These are phyloP conservation scores for Shiraia sp. DNA, from an alignment of 2,329 filamentous ascomycete genomes.

Conservation along the genomic window DNA sequence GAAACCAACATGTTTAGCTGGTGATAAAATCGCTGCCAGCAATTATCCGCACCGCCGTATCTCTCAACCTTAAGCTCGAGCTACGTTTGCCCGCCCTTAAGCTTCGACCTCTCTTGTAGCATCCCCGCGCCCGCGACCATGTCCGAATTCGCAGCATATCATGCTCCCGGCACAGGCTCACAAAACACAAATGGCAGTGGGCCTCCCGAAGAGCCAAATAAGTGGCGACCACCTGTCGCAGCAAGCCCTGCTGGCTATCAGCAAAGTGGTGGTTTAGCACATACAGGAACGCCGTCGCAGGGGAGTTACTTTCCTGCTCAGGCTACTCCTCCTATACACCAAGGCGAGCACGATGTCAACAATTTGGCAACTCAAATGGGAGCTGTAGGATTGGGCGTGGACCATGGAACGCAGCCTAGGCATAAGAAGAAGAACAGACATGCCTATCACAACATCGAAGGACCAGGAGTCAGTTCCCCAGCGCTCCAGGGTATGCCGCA, in stretches of 20 bases:
- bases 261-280: slow-evolving; percentile 43
- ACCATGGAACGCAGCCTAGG: slow-evolving; percentile 53
- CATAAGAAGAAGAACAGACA: slow-evolving; percentile 93
- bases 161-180: slow-evolving; percentile 37
- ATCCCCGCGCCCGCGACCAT: slow-evolving; percentile 36
- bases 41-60: slow-evolving; percentile 12
- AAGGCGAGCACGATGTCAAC: slow-evolving; percentile 40
- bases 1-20: slow-evolving; percentile 9
- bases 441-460: slow-evolving; percentile 85
- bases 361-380: slow-evolving; percentile 33
- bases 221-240: slow-evolving; percentile 49
- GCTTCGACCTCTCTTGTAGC: slow-evolving; percentile 6
- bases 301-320: slow-evolving; percentile 50
- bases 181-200: slow-evolving; percentile 33
- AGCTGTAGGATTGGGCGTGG: slow-evolving; percentile 28
- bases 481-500: slow-evolving; percentile 71
- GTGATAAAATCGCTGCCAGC: slow-evolving; percentile 28
- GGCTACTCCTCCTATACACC: slow-evolving; percentile 24
- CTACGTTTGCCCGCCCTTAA: neutral
- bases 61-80: slow-evolving; percentile 12
- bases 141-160: slow-evolving; percentile 45
- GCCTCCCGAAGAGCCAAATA: slow-evolving; percentile 35
- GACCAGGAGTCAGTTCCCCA: slow-evolving; percentile 66
- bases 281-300: slow-evolving; percentile 32
- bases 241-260: slow-evolving; percentile 51